Conservation (phyloP, 306 rosid species). For the Inga laurina region DNA sequence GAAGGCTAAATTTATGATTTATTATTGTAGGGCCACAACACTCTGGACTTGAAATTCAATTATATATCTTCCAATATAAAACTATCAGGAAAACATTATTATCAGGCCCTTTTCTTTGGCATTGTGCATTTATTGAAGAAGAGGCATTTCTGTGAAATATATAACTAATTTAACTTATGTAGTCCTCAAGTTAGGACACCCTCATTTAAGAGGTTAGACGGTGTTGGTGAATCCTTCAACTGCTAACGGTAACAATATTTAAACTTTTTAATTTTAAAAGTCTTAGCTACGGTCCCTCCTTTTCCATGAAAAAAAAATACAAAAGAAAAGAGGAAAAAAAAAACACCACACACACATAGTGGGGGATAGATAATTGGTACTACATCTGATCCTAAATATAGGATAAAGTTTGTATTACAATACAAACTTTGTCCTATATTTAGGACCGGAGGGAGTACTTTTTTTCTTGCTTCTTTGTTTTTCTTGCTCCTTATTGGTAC, state of each 20-base stretch:
- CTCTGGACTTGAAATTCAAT: background rate
- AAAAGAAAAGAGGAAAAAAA: too few relatives aligned
- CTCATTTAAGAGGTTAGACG: slow-evolving; percentile 35
- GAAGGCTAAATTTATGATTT: background rate
- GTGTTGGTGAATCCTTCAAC: slow-evolving; percentile 27
- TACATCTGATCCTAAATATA: too few relatives aligned
- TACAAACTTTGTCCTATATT: too few relatives aligned
- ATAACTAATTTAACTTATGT: background rate
- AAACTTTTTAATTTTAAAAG: background rate
- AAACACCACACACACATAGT: too few relatives aligned
- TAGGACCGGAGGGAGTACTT: too few relatives aligned
- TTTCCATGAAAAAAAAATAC: too few relatives aligned
- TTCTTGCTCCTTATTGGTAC: too few relatives aligned
- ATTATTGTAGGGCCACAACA: background rate
- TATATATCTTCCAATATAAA: background rate
- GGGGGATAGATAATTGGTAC: too few relatives aligned
- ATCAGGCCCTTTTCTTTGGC: background rate
- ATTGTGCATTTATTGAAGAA: background rate
- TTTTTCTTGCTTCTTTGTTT: too few relatives aligned
- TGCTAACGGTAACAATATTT: background rate
- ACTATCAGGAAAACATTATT: background rate
- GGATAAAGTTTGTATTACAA: too few relatives aligned
- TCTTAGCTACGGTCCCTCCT: too few relatives aligned
- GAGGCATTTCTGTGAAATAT: slow-evolving; percentile 7
- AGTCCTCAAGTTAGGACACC: slow-evolving; percentile 26